These are phyloP conservation scores for Huntiella bhutanensis DNA, from an alignment of 2,329 filamentous ascomycete genomes.

Conservation along the genomic window DNA sequence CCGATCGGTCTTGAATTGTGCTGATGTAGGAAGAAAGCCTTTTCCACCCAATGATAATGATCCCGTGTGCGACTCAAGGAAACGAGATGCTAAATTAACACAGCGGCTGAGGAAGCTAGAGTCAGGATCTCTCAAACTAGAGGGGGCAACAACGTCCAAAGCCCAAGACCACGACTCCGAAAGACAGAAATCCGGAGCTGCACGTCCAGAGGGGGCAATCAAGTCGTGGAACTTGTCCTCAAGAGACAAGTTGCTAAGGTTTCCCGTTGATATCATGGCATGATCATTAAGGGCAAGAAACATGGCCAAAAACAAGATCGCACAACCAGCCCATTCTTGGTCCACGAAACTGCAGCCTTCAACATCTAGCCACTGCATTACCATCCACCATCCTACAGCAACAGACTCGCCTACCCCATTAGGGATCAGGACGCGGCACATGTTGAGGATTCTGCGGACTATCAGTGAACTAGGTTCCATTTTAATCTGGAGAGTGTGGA, in stretches of 20 bases:
- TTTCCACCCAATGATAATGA: conserved; percentile 29
- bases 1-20: conserved; percentile 31
- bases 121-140: conserved; percentile 13
- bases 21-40: conserved; percentile 48
- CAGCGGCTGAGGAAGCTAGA: conserved; percentile 29
- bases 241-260: no score
- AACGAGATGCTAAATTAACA: conserved; percentile 43
- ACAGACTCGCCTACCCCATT: conserved; percentile 39
- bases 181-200: conserved; percentile 38
- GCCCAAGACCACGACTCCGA: conserved; percentile 54
- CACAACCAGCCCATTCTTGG: conserved; percentile 50
- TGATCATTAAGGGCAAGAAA: conserved; percentile 26
- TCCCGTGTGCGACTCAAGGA: conserved; percentile 40
- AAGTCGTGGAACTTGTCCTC: no score
- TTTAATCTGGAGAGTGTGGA: conserved; percentile 49
- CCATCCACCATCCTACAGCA: conserved; percentile 54
- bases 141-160: conserved; percentile 30
- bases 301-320: conserved; percentile 43
- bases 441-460: conserved; percentile 39
- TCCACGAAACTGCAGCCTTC: conserved; percentile 29
- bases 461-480: conserved; percentile 46
- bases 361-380: conserved; percentile 45
- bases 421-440: conserved; percentile 45
- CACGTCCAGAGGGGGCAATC: conserved; percentile 13
- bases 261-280: not conserved